A percentile compares a stretch with the other conserved stretches of the same genome.
These are phyloP conservation scores for Russula lepida DNA, from an alignment of 768 basidiomycete genomes.

Conservation along the genomic window DNA sequence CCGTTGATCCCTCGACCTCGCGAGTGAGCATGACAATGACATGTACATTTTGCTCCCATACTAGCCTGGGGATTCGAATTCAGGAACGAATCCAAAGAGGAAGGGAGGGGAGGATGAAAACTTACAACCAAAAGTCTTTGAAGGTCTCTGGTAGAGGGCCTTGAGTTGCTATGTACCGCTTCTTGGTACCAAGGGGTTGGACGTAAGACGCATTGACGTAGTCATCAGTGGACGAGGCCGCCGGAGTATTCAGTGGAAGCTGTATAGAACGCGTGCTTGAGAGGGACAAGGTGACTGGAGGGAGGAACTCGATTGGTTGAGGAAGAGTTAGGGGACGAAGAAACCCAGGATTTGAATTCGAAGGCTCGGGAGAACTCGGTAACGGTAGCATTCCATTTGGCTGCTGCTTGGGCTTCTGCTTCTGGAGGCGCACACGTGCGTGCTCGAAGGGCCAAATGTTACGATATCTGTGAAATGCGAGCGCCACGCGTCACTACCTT, in stretches of 20 bases:
- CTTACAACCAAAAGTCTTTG: constrained; percentile 90
- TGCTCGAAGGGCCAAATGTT: constrained; percentile 99
- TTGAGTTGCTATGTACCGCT: constrained; percentile 91
- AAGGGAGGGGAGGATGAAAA: constrained; percentile 18
- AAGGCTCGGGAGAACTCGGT: constrained; percentile 1
- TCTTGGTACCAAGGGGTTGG: constrained; percentile 72
- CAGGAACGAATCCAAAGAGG: not conserved
- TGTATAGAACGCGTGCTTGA: constrained; percentile 5
- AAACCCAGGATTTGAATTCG: constrained; percentile 1
- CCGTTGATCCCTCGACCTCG: constrained; percentile 76
- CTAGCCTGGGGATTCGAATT: constrained; percentile 41
- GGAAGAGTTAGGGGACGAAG: constrained; percentile 14
- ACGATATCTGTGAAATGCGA: constrained; percentile 53
- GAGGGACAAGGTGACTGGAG: constrained; percentile 5
- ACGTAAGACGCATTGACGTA: constrained; percentile 96
- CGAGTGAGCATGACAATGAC: constrained; percentile 97
- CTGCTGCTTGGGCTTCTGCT: constrained; percentile 13
- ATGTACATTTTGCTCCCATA: constrained; percentile 91
- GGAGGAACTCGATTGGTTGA: constrained; percentile 16
- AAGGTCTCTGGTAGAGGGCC: constrained; percentile 88
- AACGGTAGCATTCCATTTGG: not conserved
- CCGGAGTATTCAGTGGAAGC: constrained; percentile 16
- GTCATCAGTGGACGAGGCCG: constrained; percentile 45
- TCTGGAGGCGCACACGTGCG: constrained; percentile 67
- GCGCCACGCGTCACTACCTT: not conserved